These are phyloP conservation scores for Fusarium decemcellulare DNA, from an alignment of 2,329 filamentous ascomycete species.

Conservation along the genomic window DNA sequence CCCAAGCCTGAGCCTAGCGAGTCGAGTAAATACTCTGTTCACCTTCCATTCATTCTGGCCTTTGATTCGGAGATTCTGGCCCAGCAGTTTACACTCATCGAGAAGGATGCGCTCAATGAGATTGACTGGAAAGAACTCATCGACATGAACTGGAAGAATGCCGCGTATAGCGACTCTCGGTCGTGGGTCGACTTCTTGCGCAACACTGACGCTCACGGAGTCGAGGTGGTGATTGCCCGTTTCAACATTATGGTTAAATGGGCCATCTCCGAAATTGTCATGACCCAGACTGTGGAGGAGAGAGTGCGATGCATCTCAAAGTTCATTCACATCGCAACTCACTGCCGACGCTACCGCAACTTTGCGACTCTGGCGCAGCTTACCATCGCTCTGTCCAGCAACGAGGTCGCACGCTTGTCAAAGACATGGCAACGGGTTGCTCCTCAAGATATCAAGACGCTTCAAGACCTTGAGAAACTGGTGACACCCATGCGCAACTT, in stretches of 20 bases:
- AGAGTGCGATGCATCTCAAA: constrained; percentile 84
- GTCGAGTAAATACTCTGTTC: constrained; percentile 63
- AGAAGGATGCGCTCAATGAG: constrained; percentile 88
- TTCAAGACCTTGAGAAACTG: constrained; percentile 78
- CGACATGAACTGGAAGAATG: constrained; percentile 85
- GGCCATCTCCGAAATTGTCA: constrained; percentile 83
- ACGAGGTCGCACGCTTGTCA: constrained; percentile 77
- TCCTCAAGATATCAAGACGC: constrained; percentile 72
- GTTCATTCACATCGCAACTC: constrained; percentile 84
- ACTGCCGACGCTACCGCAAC: constrained; percentile 83
- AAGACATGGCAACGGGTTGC: constrained; percentile 82
- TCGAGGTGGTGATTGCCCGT: constrained; percentile 87
- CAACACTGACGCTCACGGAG: constrained; percentile 78
- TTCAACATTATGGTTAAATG: constrained; percentile 94
- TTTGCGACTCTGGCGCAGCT: constrained; percentile 89
- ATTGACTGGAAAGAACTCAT: constrained; percentile 92
- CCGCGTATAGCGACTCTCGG: constrained; percentile 72
- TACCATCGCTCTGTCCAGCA: constrained; percentile 81
- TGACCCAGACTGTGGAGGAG: constrained; percentile 80
- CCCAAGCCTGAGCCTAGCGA: constrained; percentile 49
- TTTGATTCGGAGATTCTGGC: constrained; percentile 85
- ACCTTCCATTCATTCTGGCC: constrained; percentile 85
- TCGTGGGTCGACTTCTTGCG: constrained; percentile 89
- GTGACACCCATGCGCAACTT: constrained; percentile 86
- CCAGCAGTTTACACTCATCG: constrained; percentile 87